These are phyloP conservation scores for Arachis stenosperma DNA, from an alignment of 306 rosid species.

Conservation along the genomic window DNA sequence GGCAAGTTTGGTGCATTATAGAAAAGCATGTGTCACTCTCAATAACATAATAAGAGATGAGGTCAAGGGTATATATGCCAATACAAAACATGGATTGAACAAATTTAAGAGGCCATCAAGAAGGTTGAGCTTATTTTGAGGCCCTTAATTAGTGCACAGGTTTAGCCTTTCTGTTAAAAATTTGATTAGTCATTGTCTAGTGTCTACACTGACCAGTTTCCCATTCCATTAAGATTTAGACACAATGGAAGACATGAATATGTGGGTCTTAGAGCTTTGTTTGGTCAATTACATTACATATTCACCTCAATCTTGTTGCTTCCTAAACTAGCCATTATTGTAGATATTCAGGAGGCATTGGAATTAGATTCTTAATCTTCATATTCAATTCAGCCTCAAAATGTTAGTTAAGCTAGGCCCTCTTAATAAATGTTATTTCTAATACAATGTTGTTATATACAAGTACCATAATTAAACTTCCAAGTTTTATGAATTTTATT, in stretches of 20 bases:
- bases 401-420: background rate
- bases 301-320: constrained; percentile 4
- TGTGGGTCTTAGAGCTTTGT: constrained; percentile 36
- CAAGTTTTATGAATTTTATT: background rate
- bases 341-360: background rate
- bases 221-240: constrained; percentile 15
- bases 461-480: too few relatives aligned
- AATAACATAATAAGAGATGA: background rate
- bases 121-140: constrained; percentile 36
- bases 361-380: background rate
- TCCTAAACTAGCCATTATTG: constrained; percentile 13
- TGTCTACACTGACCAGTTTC: constrained; percentile 40
- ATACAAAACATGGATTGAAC: constrained; percentile 14
- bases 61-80: constrained; percentile 11
- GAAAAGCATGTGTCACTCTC: constrained; percentile 18
- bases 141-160: constrained; percentile 3
- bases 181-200: constrained; percentile 40
- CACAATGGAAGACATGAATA: constrained; percentile 6
- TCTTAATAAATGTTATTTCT: background rate
- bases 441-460: background rate
- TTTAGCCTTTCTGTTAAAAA: constrained; percentile 23
- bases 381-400: background rate
- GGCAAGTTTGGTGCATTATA: constrained; percentile 22
- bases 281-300: constrained; percentile 27
- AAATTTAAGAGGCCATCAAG: constrained; percentile 10